Percentiles rank a stretch among this genome's conserved stretches.
phyloP scores from a whole-genome alignment of 164 flowering plant species.

The Echeveria elegans region DNA sequence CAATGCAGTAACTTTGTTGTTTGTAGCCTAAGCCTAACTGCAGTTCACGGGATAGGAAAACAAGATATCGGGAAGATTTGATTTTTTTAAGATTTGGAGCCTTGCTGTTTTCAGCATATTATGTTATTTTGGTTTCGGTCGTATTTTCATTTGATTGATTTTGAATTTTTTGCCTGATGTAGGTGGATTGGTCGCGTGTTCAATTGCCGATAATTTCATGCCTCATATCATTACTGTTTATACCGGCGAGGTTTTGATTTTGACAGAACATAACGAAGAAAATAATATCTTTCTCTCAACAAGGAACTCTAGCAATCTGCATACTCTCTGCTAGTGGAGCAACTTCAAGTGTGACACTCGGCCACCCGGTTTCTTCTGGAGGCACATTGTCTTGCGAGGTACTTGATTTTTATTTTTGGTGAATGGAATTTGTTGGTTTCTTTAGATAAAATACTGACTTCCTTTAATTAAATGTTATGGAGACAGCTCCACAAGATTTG shows the following conservation, averaged over 20 bases:
- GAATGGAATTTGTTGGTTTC: no score
- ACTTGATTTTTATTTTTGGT: background rate
- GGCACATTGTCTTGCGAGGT: constrained; percentile 82
- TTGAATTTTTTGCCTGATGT: constrained; percentile 10
- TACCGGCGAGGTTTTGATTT: constrained; percentile 36
- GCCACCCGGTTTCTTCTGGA: constrained; percentile 81
- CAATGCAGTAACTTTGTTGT: no score
- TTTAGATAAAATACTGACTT: background rate
- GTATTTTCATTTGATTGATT: background rate
- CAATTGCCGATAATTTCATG: constrained; percentile 41
- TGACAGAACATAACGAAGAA: constrained; percentile 69
- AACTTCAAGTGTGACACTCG: constrained; percentile 70
- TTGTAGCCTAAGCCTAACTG: no score
- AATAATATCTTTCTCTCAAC: constrained; percentile 54
- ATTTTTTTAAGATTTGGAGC: background rate
- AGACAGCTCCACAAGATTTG: background rate
- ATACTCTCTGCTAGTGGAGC: constrained; percentile 85
- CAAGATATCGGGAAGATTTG: no score
- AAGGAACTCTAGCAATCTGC: constrained; percentile 68
- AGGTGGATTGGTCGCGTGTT: constrained; percentile 28
- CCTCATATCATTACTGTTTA: constrained; percentile 47
- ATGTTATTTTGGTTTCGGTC: background rate
- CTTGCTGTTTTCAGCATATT: background rate
- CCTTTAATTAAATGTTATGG: background rate
- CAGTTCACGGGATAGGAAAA: no score